These are phyloP conservation scores for Nicotiana undulata DNA, from an alignment of 257 asterid genomes.

Conservation along the genomic window DNA sequence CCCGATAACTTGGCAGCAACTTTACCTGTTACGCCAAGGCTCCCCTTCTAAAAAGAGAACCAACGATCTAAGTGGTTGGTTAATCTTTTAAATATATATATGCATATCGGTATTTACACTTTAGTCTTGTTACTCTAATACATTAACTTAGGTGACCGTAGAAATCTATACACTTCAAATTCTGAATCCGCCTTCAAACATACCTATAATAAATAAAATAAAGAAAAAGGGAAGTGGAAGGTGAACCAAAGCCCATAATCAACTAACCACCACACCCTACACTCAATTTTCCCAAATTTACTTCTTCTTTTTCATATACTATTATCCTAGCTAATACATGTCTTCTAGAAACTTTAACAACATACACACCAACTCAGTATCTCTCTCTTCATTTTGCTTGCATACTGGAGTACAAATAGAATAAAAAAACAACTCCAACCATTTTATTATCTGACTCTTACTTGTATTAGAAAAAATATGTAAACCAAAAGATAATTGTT, in stretches of 20 bases:
- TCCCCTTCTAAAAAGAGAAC: no score
- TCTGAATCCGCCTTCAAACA: no score
- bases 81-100: no score
- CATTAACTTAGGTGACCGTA: no score
- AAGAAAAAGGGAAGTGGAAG: slow-evolving; percentile 26
- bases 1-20: no score
- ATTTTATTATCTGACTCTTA: background rate
- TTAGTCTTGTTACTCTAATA: no score
- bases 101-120: no score
- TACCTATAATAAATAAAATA: background rate
- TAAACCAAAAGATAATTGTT: background rate
- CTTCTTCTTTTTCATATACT: slow-evolving; percentile 2
- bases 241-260: slow-evolving; percentile 55
- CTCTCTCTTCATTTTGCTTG: background rate
- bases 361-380: background rate
- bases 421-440: background rate
- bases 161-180: no score
- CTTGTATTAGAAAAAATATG: background rate
- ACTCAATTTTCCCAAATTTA: slow-evolving; percentile 28
- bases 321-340: slow-evolving; percentile 26
- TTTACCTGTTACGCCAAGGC: no score
- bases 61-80: no score
- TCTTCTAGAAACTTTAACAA: slow-evolving; percentile 63
- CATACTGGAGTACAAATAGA: background rate
- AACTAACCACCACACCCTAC: slow-evolving; percentile 29